Conservation (phyloP, 139 green algal species). For the Tetraselmis chui region DNA sequence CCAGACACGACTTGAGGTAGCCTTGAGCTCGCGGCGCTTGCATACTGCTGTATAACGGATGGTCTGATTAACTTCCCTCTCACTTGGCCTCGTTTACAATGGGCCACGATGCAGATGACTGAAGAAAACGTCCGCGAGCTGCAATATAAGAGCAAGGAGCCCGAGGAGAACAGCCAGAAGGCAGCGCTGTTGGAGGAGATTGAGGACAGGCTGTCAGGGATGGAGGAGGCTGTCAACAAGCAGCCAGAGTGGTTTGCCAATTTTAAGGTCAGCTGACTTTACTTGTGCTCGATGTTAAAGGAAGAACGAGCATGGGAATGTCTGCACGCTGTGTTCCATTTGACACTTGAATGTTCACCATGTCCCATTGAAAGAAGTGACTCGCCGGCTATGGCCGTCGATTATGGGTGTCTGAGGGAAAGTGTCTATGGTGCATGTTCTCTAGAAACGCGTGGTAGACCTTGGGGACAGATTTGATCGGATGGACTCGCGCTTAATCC, state of each 20-base stretch:
- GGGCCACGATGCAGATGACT: neutral
- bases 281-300: too few relatives aligned
- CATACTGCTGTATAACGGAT: too few relatives aligned
- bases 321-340: too few relatives aligned
- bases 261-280: neutral
- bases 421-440: too few relatives aligned
- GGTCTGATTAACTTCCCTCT: too few relatives aligned
- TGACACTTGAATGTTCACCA: too few relatives aligned
- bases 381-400: too few relatives aligned
- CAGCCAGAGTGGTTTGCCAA: neutral
- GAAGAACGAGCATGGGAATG: too few relatives aligned
- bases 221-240: neutral
- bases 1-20: neutral
- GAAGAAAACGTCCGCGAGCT: neutral
- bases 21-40: too few relatives aligned
- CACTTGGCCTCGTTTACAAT: too few relatives aligned
- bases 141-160: neutral
- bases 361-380: too few relatives aligned
- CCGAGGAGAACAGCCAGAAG: neutral
- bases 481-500: neutral
- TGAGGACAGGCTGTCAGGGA: neutral
- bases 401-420: too few relatives aligned
- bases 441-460: neutral
- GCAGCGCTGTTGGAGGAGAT: neutral
- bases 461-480: neutral